These are phyloP conservation scores for Diaporthe vaccinii DNA, from an alignment of 2,329 filamentous ascomycete genomes.

Conservation along the genomic window DNA sequence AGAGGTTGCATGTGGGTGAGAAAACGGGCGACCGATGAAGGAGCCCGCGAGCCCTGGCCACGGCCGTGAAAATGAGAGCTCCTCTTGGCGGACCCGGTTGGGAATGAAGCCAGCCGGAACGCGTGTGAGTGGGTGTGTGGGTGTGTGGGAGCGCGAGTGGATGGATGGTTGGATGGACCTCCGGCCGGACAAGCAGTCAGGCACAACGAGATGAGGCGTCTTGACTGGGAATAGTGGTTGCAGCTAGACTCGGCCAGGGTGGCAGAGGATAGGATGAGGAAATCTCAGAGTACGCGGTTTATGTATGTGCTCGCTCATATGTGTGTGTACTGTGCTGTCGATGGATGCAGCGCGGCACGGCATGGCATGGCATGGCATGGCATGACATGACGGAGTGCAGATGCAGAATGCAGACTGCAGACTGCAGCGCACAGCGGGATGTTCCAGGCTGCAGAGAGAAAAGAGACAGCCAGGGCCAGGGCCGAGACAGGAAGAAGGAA, in stretches of 20 bases:
- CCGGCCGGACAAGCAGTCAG: constrained; percentile 21
- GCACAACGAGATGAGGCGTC: constrained; percentile 29
- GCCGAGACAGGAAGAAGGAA: constrained; percentile 18
- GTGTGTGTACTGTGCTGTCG: not conserved
- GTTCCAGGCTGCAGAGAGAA: not conserved
- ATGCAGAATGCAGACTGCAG: constrained; percentile 13
- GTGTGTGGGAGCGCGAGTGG: constrained; percentile 9
- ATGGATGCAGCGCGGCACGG: not conserved
- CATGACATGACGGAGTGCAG: not conserved
- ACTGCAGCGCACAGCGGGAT: constrained; percentile 12
- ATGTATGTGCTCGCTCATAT: not conserved
- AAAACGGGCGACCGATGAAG: constrained; percentile 29
- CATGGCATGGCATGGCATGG: constrained; percentile 1
- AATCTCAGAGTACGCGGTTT: not conserved
- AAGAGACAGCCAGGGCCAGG: not conserved
- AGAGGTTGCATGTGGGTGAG: constrained; percentile 14
- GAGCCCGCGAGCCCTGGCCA: not conserved
- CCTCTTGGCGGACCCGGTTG: constrained; percentile 26
- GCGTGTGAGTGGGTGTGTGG: constrained; percentile 10
- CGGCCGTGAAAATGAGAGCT: not conserved
- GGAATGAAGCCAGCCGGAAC: constrained; percentile 8
- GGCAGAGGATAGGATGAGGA: not conserved
- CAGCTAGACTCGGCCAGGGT: constrained; percentile 14
- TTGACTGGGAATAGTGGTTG: constrained; percentile 29
- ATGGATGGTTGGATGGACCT: constrained; percentile 12